Percentiles rank a stretch among this genome's conserved stretches.
Evolutionary conservation across 2,329 filamentous ascomycete species (phyloP).

Genomic region (Xylaria sp.): DNA sequence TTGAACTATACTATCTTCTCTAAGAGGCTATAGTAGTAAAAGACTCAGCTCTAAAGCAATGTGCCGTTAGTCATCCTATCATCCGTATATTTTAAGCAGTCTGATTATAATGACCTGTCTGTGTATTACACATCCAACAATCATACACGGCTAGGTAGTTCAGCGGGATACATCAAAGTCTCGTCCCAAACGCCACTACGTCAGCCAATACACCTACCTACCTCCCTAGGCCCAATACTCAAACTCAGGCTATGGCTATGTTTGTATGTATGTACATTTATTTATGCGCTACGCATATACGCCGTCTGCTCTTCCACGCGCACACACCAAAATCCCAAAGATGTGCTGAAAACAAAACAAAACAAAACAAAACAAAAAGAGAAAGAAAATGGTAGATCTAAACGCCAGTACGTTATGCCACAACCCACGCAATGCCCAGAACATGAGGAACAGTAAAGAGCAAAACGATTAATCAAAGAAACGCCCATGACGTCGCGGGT

Average conservation of each 20-base stretch:
- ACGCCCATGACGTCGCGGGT: background rate
- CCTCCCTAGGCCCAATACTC: background rate
- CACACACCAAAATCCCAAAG: background rate
- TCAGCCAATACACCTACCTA: background rate
- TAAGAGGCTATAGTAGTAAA: background rate
- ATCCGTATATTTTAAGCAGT: background rate
- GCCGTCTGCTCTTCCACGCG: background rate
- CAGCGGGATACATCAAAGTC: background rate
- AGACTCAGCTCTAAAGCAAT: background rate
- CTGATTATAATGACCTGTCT: background rate
- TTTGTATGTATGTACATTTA: background rate
- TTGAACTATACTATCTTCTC: background rate
- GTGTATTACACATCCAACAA: background rate
- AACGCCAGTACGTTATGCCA: conserved; percentile 28
- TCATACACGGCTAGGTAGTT: too few relatives aligned
- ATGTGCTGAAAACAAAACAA: background rate
- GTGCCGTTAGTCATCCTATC: background rate
- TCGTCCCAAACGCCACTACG: background rate
- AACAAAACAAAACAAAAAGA: background rate
- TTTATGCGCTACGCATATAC: background rate
- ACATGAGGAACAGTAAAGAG: background rate
- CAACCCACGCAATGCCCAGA: conserved; percentile 5
- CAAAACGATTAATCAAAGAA: background rate
- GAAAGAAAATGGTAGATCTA: background rate
- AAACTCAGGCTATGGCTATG: background rate